Evolutionary conservation across 2,329 filamentous ascomycete genomes (phyloP).

Genomic region (Beauveria scarabaeidicola): DNA sequence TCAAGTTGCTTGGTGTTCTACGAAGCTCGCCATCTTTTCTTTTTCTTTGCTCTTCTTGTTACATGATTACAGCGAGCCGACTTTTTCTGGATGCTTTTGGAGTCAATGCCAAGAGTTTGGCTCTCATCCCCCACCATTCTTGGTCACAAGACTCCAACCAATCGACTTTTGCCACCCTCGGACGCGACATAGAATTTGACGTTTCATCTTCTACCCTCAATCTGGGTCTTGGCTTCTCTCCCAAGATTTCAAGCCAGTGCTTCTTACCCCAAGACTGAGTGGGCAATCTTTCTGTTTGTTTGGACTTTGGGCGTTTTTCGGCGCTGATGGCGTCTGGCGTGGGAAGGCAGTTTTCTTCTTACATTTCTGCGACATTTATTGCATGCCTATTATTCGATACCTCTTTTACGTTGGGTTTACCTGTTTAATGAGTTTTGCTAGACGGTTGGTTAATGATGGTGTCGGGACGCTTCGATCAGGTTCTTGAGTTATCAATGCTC

Average conservation of each 20-base stretch:
- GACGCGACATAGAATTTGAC: not conserved
- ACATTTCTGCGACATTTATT: conserved; percentile 3
- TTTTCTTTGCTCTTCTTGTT: not conserved
- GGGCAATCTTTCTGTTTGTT: conserved; percentile 1
- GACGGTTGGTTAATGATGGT: conserved; percentile 3
- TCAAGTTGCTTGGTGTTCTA: not conserved
- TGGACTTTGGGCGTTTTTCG: not conserved
- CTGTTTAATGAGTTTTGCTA: not conserved
- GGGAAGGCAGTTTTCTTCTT: not conserved
- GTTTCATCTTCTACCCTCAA: not conserved
- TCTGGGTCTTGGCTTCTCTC: not conserved
- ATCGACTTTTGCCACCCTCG: not conserved
- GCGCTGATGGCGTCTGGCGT: conserved; percentile 10
- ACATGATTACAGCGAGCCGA: not conserved
- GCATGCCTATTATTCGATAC: conserved; percentile 9
- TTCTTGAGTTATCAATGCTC: not conserved
- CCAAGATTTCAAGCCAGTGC: not conserved
- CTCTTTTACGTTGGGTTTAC: conserved; percentile 5
- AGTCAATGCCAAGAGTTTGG: not conserved
- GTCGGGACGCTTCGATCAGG: not conserved
- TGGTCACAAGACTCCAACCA: not conserved
- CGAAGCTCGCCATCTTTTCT: not conserved
- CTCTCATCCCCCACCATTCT: not conserved
- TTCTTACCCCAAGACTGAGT: not conserved
- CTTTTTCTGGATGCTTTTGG: not conserved